phyloP scores from a whole-genome alignment of 495 filamentous ascomycete genomes.

The Parachaetomium inaequale region DNA sequence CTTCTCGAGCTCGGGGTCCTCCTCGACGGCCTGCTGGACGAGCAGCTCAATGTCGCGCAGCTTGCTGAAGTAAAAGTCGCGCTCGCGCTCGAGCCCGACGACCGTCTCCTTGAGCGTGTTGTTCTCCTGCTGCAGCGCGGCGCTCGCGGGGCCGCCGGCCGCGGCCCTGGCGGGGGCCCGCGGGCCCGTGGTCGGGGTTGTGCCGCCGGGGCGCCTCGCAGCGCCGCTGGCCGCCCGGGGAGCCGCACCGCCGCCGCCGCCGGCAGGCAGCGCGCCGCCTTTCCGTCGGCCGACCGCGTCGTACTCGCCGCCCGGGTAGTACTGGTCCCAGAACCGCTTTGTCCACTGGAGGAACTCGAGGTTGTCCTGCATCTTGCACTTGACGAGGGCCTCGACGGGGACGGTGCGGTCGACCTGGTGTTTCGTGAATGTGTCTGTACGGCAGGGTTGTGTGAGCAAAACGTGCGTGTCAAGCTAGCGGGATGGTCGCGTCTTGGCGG shows the following conservation, averaged over 20 bases:
- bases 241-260: slow-evolving; percentile 25
- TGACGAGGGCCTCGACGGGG: slow-evolving; percentile 81
- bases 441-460: slow-evolving; percentile 22
- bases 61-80: slow-evolving; percentile 99
- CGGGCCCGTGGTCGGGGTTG: slow-evolving; percentile 66
- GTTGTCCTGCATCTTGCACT: slow-evolving; percentile 99
- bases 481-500: neutral
- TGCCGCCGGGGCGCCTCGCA: slow-evolving; percentile 54
- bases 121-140: slow-evolving; percentile 77
- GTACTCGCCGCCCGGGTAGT: slow-evolving; percentile 95
- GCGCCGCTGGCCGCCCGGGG: slow-evolving; percentile 49
- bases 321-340: slow-evolving; percentile 96
- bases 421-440: slow-evolving; percentile 71
- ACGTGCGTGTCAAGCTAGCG: neutral
- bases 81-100: slow-evolving; percentile 81
- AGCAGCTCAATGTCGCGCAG: slow-evolving; percentile 92
- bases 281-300: slow-evolving; percentile 83
- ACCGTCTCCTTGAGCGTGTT: slow-evolving; percentile 80
- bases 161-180: slow-evolving; percentile 47
- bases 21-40: slow-evolving; percentile 86
- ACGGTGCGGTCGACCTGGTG: slow-evolving; percentile 84
- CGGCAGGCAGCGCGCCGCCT: slow-evolving; percentile 60
- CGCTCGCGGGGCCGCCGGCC: slow-evolving; percentile 52
- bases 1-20: slow-evolving; percentile 85
- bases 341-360: slow-evolving; percentile 97